These are phyloP conservation scores for Plasmodium billcollinsi DNA, from an alignment of 169 alveolate genomes.

Conservation along the genomic window DNA sequence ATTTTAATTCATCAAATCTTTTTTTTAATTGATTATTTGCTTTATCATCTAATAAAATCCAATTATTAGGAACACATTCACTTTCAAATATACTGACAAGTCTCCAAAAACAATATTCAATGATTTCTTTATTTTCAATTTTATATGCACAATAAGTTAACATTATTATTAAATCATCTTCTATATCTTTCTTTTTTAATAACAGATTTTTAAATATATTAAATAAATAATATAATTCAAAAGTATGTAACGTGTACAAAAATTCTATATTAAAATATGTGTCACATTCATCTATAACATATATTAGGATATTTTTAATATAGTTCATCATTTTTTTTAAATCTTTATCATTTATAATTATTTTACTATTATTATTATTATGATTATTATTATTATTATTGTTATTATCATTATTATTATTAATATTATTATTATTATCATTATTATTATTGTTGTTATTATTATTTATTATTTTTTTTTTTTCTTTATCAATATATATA, in stretches of 20 bases:
- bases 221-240: constrained; percentile 34
- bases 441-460: no score
- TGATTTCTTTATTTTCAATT: constrained; percentile 41
- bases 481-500: no score
- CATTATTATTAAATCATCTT: constrained; percentile 62
- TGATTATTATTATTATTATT: no score
- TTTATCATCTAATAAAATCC: constrained; percentile 32
- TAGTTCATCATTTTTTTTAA: no score
- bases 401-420: no score
- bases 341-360: no score
- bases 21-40: constrained; percentile 9
- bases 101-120: constrained; percentile 62
- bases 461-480: no score
- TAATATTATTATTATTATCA: no score
- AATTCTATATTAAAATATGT: constrained; percentile 47
- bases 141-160: constrained; percentile 68
- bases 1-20: constrained; percentile 35
- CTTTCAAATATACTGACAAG: constrained; percentile 47
- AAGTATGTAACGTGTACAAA: constrained; percentile 40
- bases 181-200: constrained; percentile 12
- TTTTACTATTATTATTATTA: no score
- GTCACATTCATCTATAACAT: constrained; percentile 57
- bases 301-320: constrained; percentile 1
- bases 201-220: constrained; percentile 26
- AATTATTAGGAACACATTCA: constrained; percentile 37